A percentile compares a stretch with the other conserved stretches of the same genome.
Evolutionary conservation across 2,329 filamentous ascomycete genomes (phyloP).

Genomic region (Mycogone perniciosa): DNA sequence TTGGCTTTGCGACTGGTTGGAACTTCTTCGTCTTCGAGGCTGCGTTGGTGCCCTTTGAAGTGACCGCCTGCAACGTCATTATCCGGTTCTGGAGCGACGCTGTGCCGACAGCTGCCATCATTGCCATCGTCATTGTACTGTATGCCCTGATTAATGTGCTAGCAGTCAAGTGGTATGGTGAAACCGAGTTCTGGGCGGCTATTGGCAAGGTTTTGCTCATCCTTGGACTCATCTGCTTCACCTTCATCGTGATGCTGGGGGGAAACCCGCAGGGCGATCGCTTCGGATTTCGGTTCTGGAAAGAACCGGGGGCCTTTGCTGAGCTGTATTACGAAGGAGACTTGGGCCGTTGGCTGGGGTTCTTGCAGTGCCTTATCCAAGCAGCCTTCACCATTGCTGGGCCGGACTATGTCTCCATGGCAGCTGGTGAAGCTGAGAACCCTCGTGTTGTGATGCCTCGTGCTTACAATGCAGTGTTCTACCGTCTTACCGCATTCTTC

Average conservation of each 20-base stretch:
- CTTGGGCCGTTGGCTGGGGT: constrained; percentile 69
- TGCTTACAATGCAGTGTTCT: constrained; percentile 74
- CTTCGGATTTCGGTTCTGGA: constrained; percentile 66
- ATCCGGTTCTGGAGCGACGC: constrained; percentile 57
- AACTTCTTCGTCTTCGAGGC: constrained; percentile 70
- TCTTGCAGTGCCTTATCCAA: constrained; percentile 67
- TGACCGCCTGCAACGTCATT: constrained; percentile 58
- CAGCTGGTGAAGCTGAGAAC: constrained; percentile 66
- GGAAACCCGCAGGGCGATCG: constrained; percentile 68
- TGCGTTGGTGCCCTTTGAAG: constrained; percentile 60
- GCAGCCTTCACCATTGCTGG: constrained; percentile 63
- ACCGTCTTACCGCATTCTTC: constrained; percentile 69
- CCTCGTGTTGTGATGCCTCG: constrained; percentile 63
- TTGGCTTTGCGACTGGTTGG: constrained; percentile 67
- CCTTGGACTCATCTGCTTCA: constrained; percentile 65
- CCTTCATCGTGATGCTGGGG: constrained; percentile 76
- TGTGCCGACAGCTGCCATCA: constrained; percentile 54
- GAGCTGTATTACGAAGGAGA: constrained; percentile 57
- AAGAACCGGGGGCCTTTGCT: constrained; percentile 63
- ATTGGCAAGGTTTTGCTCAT: constrained; percentile 67
- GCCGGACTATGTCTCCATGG: constrained; percentile 62
- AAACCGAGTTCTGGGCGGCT: constrained; percentile 70
- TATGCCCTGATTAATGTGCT: constrained; percentile 60
- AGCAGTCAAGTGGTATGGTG: constrained; percentile 68
- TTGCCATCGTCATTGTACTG: constrained; percentile 44